Conservation (phyloP, 1,284 basidiomycete genomes). For the Puccinia coronata region DNA sequence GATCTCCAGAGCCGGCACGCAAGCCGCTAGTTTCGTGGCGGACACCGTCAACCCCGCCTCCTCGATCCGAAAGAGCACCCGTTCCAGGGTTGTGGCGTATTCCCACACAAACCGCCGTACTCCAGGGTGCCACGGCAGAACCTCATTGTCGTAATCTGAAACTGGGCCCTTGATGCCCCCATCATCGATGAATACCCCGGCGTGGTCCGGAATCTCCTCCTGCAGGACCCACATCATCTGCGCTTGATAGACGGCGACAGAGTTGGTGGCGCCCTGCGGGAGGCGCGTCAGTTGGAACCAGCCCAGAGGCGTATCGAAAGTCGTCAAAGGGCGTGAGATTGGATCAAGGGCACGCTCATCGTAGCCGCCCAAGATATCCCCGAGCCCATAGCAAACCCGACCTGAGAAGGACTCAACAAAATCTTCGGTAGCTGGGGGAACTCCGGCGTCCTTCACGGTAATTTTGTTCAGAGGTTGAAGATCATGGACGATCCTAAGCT, state of each 20-base stretch:
- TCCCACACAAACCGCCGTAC: background rate
- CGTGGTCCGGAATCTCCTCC: background rate
- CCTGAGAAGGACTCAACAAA: background rate
- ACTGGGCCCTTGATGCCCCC: conserved; percentile 15
- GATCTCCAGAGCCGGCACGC: conserved; percentile 1
- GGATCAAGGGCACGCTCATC: too few relatives aligned
- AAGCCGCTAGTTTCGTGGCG: background rate
- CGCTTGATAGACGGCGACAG: conserved; percentile 8
- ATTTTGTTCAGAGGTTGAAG: conserved; percentile 18
- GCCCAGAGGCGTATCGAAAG: too few relatives aligned
- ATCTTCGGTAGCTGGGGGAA: background rate
- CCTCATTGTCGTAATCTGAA: background rate
- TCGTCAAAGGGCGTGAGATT: background rate
- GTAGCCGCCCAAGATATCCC: background rate
- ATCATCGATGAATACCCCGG: conserved; percentile 17
- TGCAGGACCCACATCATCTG: conserved; percentile 3
- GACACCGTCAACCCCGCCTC: conserved; percentile 17
- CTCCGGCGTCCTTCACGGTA: background rate
- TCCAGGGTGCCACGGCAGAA: background rate
- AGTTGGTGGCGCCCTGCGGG: background rate
- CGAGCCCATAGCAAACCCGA: background rate
- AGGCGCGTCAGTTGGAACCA: too few relatives aligned
- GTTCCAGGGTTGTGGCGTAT: conserved; percentile 10
- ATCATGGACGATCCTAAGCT: conserved; percentile 13
- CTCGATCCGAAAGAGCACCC: conserved; percentile 19